Conservation (phyloP, 768 basidiomycete genomes). For the Imleria badia region DNA sequence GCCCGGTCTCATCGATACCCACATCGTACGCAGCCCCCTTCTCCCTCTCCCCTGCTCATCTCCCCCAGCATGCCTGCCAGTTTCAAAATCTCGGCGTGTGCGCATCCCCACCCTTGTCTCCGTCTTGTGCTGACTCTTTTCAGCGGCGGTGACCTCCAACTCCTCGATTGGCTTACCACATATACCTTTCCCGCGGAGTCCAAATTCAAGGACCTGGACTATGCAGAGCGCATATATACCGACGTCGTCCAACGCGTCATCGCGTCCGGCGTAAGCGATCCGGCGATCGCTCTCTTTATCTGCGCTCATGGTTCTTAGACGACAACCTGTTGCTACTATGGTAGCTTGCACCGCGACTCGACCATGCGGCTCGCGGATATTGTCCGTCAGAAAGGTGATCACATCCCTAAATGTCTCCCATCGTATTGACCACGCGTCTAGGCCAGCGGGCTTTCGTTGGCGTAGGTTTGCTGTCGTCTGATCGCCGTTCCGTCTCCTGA, state of each 20-base stretch:
- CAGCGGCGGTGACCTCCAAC: conserved; percentile 82
- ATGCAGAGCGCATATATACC: conserved; percentile 68
- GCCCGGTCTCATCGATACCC: conserved; percentile 91
- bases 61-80: conserved; percentile 37
- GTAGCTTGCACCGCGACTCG: conserved; percentile 73
- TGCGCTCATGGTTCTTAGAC: conserved; percentile 45
- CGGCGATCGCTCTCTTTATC: not conserved
- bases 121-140: conserved; percentile 1
- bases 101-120: not conserved
- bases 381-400: conserved; percentile 56
- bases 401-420: not conserved
- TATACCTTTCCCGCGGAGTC: conserved; percentile 89
- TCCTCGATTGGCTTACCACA: conserved; percentile 84
- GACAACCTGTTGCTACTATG: conserved; percentile 93
- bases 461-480: conserved; percentile 43
- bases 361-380: conserved; percentile 82
- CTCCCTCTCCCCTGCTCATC: not conserved
- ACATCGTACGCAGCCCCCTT: conserved; percentile 58
- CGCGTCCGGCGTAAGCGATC: conserved; percentile 65
- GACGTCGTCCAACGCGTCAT: conserved; percentile 71
- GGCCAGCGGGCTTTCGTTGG: conserved; percentile 87
- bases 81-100: conserved; percentile 43
- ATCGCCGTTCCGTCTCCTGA: conserved; percentile 2
- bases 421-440: conserved; percentile 22
- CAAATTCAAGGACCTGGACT: conserved; percentile 65